These are phyloP conservation scores for Hymenoscyphus linearis DNA, from an alignment of 2,329 filamentous ascomycete genomes.

Conservation along the genomic window DNA sequence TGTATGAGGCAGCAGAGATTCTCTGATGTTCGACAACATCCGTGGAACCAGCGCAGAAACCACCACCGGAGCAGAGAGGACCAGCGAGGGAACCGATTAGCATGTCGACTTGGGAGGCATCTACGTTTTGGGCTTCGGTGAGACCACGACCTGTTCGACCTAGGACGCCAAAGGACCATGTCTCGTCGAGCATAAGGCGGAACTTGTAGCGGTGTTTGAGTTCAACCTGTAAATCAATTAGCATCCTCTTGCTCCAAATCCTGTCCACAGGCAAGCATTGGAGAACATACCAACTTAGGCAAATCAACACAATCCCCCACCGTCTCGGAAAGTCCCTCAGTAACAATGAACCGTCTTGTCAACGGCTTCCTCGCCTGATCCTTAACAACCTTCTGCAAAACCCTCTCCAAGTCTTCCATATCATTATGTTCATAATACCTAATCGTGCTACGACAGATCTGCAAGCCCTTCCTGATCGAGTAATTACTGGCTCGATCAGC, in stretches of 20 bases:
- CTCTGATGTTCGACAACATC: constrained; percentile 96
- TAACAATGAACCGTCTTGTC: constrained; percentile 91
- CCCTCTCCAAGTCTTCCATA: constrained; percentile 84
- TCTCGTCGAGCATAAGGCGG: constrained; percentile 94
- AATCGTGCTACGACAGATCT: constrained; percentile 86
- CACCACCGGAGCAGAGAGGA: constrained; percentile 84
- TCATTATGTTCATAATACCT: constrained; percentile 95
- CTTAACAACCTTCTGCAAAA: constrained; percentile 78
- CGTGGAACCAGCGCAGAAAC: constrained; percentile 87
- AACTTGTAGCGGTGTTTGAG: constrained; percentile 97
- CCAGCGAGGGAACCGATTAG: constrained; percentile 90
- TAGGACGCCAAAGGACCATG: constrained; percentile 92
- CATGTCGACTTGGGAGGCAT: constrained; percentile 92
- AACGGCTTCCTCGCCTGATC: constrained; percentile 80
- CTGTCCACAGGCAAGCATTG: not conserved
- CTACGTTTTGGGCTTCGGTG: constrained; percentile 95
- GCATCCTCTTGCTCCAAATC: not conserved
- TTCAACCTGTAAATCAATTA: constrained; percentile 56
- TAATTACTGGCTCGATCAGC: constrained; percentile 92
- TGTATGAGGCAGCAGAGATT: constrained; percentile 87
- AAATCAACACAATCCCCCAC: constrained; percentile 80
- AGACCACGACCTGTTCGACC: constrained; percentile 86
- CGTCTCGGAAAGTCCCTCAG: constrained; percentile 89
- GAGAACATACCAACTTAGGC: constrained; percentile 66
- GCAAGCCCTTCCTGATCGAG: constrained; percentile 87